These are phyloP conservation scores for Psilocybe subaeruginosa DNA, from an alignment of 768 basidiomycete species.

Conservation along the genomic window DNA sequence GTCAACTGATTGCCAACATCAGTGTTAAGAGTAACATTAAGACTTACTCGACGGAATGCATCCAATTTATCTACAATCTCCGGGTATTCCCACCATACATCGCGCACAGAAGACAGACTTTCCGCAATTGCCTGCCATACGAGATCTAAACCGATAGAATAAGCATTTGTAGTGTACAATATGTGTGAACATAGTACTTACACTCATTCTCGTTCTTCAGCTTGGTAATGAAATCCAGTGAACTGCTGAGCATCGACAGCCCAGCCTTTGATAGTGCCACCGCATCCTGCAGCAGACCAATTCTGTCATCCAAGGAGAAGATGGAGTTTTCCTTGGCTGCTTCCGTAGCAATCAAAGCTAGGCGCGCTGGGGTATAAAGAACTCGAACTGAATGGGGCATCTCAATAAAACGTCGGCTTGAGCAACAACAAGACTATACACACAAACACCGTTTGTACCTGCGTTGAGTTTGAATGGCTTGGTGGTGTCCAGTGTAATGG, in stretches of 20 bases:
- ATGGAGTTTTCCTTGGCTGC: slow-evolving; percentile 64
- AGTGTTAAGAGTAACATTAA: not conserved
- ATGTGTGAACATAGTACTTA: slow-evolving; percentile 23
- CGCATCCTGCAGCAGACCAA: slow-evolving; percentile 86
- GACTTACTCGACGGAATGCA: slow-evolving; percentile 59
- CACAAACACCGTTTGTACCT: slow-evolving; percentile 87
- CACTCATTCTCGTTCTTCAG: slow-evolving; percentile 80
- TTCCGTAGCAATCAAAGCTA: slow-evolving; percentile 77
- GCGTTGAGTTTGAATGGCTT: slow-evolving; percentile 90
- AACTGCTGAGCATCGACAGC: slow-evolving; percentile 72
- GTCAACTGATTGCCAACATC: not conserved
- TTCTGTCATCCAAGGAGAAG: slow-evolving; percentile 84
- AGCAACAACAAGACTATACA: slow-evolving; percentile 29
- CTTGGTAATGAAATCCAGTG: slow-evolving; percentile 71
- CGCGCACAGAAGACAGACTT: slow-evolving; percentile 55
- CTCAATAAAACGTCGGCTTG: not conserved
- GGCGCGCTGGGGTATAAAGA: slow-evolving; percentile 78
- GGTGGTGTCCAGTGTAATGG: slow-evolving; percentile 73
- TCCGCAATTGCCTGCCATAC: slow-evolving; percentile 78
- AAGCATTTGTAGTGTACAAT: not conserved
- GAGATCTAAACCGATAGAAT: slow-evolving; percentile 52
- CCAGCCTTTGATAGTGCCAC: slow-evolving; percentile 84
- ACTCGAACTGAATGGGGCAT: slow-evolving; percentile 65
- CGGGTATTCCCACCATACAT: slow-evolving; percentile 85
- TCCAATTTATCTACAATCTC: slow-evolving; percentile 56